These are phyloP conservation scores for Hypsizygus ulmarius DNA, from an alignment of 1,284 basidiomycete species.

Conservation along the genomic window DNA sequence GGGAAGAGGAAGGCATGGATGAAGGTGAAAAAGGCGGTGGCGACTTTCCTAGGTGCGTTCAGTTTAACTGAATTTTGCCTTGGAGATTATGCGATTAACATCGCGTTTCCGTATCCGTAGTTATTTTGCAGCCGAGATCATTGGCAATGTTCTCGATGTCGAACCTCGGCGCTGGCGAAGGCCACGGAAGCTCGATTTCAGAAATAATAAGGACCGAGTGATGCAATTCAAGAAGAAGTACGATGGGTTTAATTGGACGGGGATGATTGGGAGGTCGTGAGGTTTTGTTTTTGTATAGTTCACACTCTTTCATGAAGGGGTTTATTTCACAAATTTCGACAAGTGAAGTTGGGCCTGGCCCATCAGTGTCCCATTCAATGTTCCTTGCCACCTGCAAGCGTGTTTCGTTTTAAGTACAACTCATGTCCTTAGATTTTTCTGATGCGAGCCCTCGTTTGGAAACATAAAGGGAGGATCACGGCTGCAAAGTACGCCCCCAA, in stretches of 20 bases:
- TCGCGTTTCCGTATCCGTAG: slow-evolving; percentile 36
- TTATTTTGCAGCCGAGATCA: slow-evolving; percentile 93
- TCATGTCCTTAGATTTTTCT: too few species aligned
- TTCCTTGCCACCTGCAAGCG: too few species aligned
- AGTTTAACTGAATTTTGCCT: neutral
- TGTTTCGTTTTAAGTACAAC: too few species aligned
- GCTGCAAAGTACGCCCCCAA: too few species aligned
- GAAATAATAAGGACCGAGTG: slow-evolving; percentile 69
- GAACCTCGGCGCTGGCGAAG: slow-evolving; percentile 87
- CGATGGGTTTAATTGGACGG: slow-evolving; percentile 77
- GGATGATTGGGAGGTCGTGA: slow-evolving; percentile 50
- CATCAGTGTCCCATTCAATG: too few species aligned
- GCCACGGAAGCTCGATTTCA: slow-evolving; percentile 72
- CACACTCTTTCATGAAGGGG: neutral
- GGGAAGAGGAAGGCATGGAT: slow-evolving; percentile 67
- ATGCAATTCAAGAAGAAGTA: slow-evolving; percentile 67
- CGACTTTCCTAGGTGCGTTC: slow-evolving; percentile 79
- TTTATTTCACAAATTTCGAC: neutral
- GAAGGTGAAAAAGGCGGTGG: slow-evolving; percentile 88
- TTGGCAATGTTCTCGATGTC: slow-evolving; percentile 87
- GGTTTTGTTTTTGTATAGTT: neutral
- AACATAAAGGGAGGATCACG: too few species aligned
- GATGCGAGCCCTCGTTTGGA: too few species aligned
- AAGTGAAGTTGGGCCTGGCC: too few species aligned
- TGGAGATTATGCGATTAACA: slow-evolving; percentile 9